Conservation (phyloP, 345 rosid species). For the Euphorbia lathyris region DNA sequence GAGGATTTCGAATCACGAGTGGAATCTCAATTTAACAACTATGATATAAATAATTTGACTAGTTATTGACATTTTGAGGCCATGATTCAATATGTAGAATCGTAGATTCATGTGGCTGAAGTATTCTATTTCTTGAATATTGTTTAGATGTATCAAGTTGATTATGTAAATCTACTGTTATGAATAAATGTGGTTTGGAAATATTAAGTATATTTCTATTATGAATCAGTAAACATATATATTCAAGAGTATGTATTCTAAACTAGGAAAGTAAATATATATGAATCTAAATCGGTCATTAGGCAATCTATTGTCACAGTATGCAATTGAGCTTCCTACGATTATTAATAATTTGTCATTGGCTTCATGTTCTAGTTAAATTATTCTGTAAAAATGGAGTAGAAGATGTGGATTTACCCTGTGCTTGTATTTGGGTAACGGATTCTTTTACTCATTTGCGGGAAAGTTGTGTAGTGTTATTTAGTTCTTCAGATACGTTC, state of each 20-base stretch:
- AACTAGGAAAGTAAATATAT: too few species aligned
- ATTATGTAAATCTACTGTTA: not conserved
- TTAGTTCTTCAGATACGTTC: not conserved
- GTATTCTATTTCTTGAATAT: not conserved
- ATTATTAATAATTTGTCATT: not conserved
- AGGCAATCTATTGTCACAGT: too few species aligned
- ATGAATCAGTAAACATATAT: too few species aligned
- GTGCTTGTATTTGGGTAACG: not conserved
- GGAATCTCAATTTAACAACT: too few species aligned
- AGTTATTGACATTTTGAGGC: slow-evolving; percentile 3
- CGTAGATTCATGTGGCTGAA: not conserved
- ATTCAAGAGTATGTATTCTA: too few species aligned
- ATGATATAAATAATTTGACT: not conserved
- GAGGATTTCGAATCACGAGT: too few species aligned
- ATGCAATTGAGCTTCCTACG: not conserved
- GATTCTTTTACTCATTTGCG: not conserved
- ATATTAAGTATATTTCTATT: too few species aligned
- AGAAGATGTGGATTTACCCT: not conserved
- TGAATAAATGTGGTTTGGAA: too few species aligned
- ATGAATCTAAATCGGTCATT: too few species aligned
- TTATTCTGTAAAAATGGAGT: not conserved
- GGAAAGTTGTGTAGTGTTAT: not conserved
- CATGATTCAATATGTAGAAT: not conserved
- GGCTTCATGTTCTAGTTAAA: not conserved
- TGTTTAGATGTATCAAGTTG: not conserved